These are phyloP conservation scores for Zygnema circumcarinatum DNA, from an alignment of 139 green algal species.

Conservation along the genomic window DNA sequence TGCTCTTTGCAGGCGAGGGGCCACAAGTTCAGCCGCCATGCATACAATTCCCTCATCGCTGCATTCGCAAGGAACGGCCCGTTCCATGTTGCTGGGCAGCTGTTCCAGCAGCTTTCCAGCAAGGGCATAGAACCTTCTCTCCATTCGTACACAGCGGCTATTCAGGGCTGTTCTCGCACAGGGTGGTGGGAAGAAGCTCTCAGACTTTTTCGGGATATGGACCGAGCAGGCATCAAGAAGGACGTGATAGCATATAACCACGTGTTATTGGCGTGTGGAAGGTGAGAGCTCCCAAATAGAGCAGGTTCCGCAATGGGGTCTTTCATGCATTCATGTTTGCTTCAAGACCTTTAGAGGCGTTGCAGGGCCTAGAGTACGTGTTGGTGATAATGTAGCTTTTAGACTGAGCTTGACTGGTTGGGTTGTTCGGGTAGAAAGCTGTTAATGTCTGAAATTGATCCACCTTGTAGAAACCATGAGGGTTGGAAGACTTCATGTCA, in stretches of 20 bases:
- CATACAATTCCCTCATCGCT: slow-evolving; percentile 32
- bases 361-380: no score
- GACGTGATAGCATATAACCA: slow-evolving; percentile 26
- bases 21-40: background rate
- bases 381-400: no score
- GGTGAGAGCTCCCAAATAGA: no score
- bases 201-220: slow-evolving; percentile 20
- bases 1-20: slow-evolving; percentile 1
- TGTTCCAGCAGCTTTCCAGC: background rate
- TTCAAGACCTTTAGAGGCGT: no score
- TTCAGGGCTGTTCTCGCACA: slow-evolving; percentile 14
- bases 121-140: slow-evolving; percentile 5
- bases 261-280: slow-evolving; percentile 4
- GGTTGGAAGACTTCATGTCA: no score
- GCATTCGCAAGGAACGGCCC: slow-evolving; percentile 26
- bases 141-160: slow-evolving; percentile 16
- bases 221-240: background rate
- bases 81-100: slow-evolving; percentile 8
- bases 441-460: no score
- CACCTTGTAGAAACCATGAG: no score
- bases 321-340: no score
- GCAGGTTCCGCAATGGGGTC: no score
- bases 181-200: slow-evolving; percentile 6
- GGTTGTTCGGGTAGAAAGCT: no score
- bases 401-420: no score